These are phyloP conservation scores for Emericellopsis atlantica DNA, from an alignment of 2,329 filamentous ascomycete genomes.

Conservation along the genomic window DNA sequence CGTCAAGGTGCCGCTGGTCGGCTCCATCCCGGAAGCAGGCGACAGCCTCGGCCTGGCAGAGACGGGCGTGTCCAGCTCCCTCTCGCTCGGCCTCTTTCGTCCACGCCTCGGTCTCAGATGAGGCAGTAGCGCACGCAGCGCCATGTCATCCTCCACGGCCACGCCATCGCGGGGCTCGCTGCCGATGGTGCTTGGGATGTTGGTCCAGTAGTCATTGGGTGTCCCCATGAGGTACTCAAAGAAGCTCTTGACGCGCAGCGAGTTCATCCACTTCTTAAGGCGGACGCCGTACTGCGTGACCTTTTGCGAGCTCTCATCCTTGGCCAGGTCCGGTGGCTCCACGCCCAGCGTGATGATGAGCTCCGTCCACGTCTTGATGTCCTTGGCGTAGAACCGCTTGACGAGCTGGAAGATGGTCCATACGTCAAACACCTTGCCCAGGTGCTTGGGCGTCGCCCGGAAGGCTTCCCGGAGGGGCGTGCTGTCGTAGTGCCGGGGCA, in stretches of 20 bases:
- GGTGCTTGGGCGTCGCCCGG: conserved; percentile 69
- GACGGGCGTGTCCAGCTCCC: conserved; percentile 29
- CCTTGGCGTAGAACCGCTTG: conserved; percentile 62
- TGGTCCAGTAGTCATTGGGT: conserved; percentile 65
- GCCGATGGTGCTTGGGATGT: conserved; percentile 46
- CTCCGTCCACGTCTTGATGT: conserved; percentile 89
- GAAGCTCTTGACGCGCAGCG: conserved; percentile 89
- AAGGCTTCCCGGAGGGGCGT: conserved; percentile 63
- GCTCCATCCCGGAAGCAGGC: conserved; percentile 31
- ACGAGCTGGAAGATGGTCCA: conserved; percentile 70
- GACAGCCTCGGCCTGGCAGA: conserved; percentile 47
- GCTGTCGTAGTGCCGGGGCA: conserved; percentile 55
- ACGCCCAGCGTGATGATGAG: conserved; percentile 79
- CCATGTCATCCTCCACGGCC: conserved; percentile 75
- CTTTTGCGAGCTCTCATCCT: conserved; percentile 83
- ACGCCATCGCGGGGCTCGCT: conserved; percentile 69
- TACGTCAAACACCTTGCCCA: conserved; percentile 74
- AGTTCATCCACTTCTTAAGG: conserved; percentile 95
- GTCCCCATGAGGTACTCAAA: conserved; percentile 81
- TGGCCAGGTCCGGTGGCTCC: conserved; percentile 67
- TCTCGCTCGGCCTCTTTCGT: conserved; percentile 51
- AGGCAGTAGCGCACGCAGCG: conserved; percentile 70
- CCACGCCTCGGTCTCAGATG: conserved; percentile 55
- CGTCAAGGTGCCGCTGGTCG: conserved; percentile 15
- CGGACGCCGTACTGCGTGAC: conserved; percentile 90